Conservation (phyloP, 2,329 filamentous ascomycete species). For the Dichotomopilus funicola region DNA sequence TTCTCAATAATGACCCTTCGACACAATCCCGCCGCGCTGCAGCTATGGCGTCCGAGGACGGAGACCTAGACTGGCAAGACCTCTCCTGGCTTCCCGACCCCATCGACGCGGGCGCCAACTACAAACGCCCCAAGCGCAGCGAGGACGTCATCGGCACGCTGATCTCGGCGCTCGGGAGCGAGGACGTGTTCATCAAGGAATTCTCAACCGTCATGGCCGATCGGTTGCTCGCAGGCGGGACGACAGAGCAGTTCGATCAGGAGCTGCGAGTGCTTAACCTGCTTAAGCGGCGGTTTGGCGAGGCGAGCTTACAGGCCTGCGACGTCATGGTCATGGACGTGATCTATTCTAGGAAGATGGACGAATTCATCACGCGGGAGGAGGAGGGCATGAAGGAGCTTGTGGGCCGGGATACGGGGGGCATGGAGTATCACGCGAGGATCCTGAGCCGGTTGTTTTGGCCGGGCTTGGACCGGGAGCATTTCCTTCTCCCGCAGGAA, state of each 20-base stretch:
- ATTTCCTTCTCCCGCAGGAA: slow-evolving; percentile 55
- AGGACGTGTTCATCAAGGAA: slow-evolving; percentile 90
- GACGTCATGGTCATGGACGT: slow-evolving; percentile 98
- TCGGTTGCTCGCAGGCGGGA: slow-evolving; percentile 48
- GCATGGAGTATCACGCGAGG: slow-evolving; percentile 60
- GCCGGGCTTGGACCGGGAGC: slow-evolving; percentile 70
- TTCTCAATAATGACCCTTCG: slow-evolving; percentile 57
- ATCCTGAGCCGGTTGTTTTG: slow-evolving; percentile 91
- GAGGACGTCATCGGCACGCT: slow-evolving; percentile 87
- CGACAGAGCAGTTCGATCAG: slow-evolving; percentile 52
- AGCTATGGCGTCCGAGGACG: slow-evolving; percentile 40
- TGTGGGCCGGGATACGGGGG: slow-evolving; percentile 12
- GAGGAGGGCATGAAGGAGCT: slow-evolving; percentile 20
- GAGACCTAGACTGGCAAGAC: slow-evolving; percentile 82
- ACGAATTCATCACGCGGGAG: slow-evolving; percentile 55
- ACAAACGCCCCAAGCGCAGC: slow-evolving; percentile 71
- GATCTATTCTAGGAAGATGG: slow-evolving; percentile 70
- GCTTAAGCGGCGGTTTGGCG: slow-evolving; percentile 82
- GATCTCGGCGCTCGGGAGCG: slow-evolving; percentile 79
- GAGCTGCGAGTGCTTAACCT: slow-evolving; percentile 78
- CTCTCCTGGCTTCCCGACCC: slow-evolving; percentile 92
- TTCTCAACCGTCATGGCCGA: slow-evolving; percentile 86
- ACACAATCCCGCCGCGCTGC: slow-evolving; percentile 34
- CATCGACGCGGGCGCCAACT: slow-evolving; percentile 86
- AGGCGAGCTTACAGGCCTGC: slow-evolving; percentile 78